Base-by-base conservation (phyloP, 352 stramenopile genomes). In the Phytophthora quininea region DNA sequence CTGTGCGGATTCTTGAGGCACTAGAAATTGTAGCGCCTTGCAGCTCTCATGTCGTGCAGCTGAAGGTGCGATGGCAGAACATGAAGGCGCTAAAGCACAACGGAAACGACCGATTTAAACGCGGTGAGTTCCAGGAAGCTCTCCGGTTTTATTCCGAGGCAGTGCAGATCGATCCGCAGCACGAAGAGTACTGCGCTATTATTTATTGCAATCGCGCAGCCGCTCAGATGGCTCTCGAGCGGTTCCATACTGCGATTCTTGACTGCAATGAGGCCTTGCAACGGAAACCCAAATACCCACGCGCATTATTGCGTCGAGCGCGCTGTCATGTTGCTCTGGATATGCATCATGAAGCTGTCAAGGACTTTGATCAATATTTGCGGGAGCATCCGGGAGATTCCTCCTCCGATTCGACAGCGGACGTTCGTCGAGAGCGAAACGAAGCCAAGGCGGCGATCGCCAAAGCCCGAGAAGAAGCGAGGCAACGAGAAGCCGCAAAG, bases 171-270 rank as follows among this genome's bases (percentile, higher is more conserved):
- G 88, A 96, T 49, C 71, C 73, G 0, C 62, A 80, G 10, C 79
- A 96, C 42, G 76, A 91, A n/a, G 76, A 87, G 49, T 94, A 86
- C 63, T 92, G 84, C 56, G 82, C 84, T 1, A 76, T 92, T 40
- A 80, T 96, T 48, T 91, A n/a, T 47, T 92, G 87, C 71, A 96
- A 96, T 55, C 82, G 88, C 38, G 86, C 88, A 3, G 88, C 88
- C 27, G 88, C 88, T 42, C 74, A 90, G 29, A 96, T 96, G 88
- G 79, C 74, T 4, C 57, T 95, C 46, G 72, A 86, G 32, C 71
- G 80, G 27, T 93, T 80, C 57, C 70, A 87, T 40, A 86, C 74
- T 12, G 88, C 87, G 2, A 73, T 94, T 1, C 58, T 87, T 6
- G 88, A 96, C 65, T 96, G 88, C 42, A 84, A 93, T 27, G 79